Base-by-base conservation (phyloP, 257 asterid genomes). In the Thymus mandschuricus region DNA sequence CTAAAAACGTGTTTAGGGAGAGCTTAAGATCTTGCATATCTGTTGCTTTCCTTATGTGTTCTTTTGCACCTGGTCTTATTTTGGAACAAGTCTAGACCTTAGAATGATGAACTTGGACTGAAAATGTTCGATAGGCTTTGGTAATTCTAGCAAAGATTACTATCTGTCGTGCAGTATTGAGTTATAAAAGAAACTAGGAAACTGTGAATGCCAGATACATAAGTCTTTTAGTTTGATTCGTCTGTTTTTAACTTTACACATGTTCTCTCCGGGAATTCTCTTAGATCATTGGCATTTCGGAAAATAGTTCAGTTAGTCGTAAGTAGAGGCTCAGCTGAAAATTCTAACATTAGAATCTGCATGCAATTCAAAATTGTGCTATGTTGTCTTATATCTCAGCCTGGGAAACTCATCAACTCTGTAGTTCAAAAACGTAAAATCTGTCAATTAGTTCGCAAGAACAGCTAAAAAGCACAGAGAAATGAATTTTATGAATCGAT, bases 21-120 rank as follows among this genome's bases (percentile, higher is more conserved):
- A 48, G 33, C 12, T 31, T 1, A 44, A 59, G 57, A n/a, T 8
- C 68, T 64, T 59, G 72, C 76, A 73, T 12, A 4, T 64, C 49
- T 71, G 58, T 11, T 64, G 27, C 48, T 71, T 60, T 3, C n/a
- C n/a, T n/a, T n/a, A n/a, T n/a, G n/a, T n/a, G n/a, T n/a, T n/a
- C n/a, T n/a, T n/a, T n/a, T n/a, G n/a, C n/a, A n/a, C n/a, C n/a
- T n/a, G n/a, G n/a, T n/a, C 21, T 11, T 40, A 3, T 8, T 0
- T n/a, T 1, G 9, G 12, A 13, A 34, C 11, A 49, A 10, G 28
- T 60, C 59, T 49, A 59, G 52, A 34, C 12, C 54, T 12, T 49
- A 49, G 15, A 49, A 13, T 49, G 27, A 49, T 49, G 55, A 13
- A 49, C 55, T 13, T 4, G 21, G 28, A 49, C 6, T 49, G 27